Percentiles rank a stretch among this genome's conserved stretches.
phyloP scores from a whole-genome alignment of 2,329 filamentous ascomycete genomes.

The Aspergillus clavatus region DNA sequence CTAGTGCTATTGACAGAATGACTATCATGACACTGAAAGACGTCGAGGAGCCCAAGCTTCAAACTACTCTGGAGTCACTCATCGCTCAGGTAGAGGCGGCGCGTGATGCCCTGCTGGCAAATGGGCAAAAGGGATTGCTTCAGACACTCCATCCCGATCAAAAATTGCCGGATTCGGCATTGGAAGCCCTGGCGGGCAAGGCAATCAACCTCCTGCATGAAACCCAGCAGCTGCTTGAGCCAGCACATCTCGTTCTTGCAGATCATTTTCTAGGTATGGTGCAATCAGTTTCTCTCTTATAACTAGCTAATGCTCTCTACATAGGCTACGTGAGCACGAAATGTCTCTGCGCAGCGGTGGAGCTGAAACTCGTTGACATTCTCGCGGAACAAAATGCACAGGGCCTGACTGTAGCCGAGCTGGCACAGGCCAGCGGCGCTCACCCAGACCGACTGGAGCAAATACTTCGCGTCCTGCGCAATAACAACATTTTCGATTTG shows the following conservation, averaged over 20 bases:
- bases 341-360: constrained; percentile 23
- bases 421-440: constrained; percentile 16
- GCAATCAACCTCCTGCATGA: not conserved
- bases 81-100: not conserved
- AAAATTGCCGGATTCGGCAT: not conserved
- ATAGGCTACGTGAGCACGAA: constrained; percentile 9
- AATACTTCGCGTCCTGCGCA: constrained; percentile 1
- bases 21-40: not conserved
- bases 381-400: too few species aligned
- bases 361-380: constrained; percentile 28
- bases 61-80: not conserved
- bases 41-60: not conserved
- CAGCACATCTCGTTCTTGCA: constrained; percentile 20
- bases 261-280: constrained; percentile 24
- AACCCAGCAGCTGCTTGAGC: constrained; percentile 14
- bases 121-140: not conserved
- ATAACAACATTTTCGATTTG: constrained; percentile 2
- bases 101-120: not conserved
- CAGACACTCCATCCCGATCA: not conserved
- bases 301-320: not conserved
- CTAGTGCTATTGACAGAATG: not conserved
- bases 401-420: too few species aligned
- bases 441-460: constrained; percentile 1
- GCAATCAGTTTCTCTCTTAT: not conserved
- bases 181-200: not conserved